These are phyloP conservation scores for Kwoniella europaea DNA, from an alignment of 768 basidiomycete genomes.

Conservation along the genomic window DNA sequence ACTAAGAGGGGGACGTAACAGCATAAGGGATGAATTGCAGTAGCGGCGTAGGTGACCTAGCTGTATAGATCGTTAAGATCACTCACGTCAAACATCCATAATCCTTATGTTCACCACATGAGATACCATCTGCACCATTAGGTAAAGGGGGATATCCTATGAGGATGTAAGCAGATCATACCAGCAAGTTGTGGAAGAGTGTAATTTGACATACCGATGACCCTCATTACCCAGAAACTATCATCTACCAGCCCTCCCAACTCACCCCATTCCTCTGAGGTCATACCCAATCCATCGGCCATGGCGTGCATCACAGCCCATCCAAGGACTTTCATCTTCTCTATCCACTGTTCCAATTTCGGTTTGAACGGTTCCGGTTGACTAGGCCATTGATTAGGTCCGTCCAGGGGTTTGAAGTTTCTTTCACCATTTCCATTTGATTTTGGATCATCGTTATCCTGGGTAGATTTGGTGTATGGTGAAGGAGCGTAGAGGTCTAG, in stretches of 20 bases:
- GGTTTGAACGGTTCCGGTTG: slow-evolving; percentile 65
- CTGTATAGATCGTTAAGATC: not conserved
- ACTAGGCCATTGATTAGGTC: slow-evolving; percentile 84
- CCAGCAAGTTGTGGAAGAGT: not conserved
- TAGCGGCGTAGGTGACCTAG: too few species aligned
- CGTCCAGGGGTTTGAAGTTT: slow-evolving; percentile 74
- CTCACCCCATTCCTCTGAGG: slow-evolving; percentile 69
- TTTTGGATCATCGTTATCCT: slow-evolving; percentile 63
- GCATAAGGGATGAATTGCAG: too few species aligned
- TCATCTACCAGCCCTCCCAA: slow-evolving; percentile 75
- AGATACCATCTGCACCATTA: slow-evolving; percentile 75
- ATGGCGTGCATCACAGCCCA: slow-evolving; percentile 86
- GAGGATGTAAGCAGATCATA: not conserved
- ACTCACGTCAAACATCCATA: slow-evolving; percentile 87
- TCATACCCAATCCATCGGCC: slow-evolving; percentile 79
- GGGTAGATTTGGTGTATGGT: slow-evolving; percentile 18
- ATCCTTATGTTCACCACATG: slow-evolving; percentile 90
- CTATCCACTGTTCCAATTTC: slow-evolving; percentile 75
- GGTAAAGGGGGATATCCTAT: slow-evolving; percentile 81
- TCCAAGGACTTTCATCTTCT: slow-evolving; percentile 84
- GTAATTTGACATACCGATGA: slow-evolving; percentile 66
- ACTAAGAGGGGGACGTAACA: too few species aligned
- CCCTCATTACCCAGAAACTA: slow-evolving; percentile 87
- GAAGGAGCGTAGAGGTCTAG: slow-evolving; percentile 77
- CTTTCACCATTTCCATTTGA: slow-evolving; percentile 56